Conservation (phyloP, 148 eudicot genomes). For the Rheum nobile region DNA sequence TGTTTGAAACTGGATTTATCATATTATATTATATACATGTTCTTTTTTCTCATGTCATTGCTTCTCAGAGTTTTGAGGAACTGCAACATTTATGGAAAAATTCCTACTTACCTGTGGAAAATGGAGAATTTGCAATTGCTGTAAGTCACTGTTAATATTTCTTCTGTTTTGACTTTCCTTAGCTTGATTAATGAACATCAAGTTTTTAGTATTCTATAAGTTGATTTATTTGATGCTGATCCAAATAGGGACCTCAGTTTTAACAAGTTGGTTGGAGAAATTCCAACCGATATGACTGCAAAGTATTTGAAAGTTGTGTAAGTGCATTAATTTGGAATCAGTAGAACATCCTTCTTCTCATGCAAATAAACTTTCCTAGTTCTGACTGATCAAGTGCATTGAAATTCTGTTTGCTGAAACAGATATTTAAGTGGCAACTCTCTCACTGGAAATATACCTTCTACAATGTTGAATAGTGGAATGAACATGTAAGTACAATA, state of each 20-base stretch:
- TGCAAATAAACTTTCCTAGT: neutral
- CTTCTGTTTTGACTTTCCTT: neutral
- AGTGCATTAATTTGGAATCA: constrained; percentile 10
- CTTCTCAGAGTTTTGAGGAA: constrained; percentile 55
- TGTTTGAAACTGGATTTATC: neutral
- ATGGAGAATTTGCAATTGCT: constrained; percentile 27
- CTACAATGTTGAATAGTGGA: constrained; percentile 49
- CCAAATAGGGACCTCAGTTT: constrained; percentile 57
- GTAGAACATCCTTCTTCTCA: neutral
- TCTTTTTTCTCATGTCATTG: constrained; percentile 6
- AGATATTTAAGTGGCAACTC: constrained; percentile 61
- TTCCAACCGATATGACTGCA: constrained; percentile 32
- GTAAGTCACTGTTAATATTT: constrained; percentile 27
- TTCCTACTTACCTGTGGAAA: constrained; percentile 52
- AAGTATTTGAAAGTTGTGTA: constrained; percentile 45
- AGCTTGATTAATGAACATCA: neutral
- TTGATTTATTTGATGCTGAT: constrained; percentile 1
- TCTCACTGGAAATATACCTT: constrained; percentile 55
- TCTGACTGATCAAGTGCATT: neutral
- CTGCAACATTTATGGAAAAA: constrained; percentile 56
- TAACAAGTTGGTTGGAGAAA: constrained; percentile 47
- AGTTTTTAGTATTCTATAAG: neutral
- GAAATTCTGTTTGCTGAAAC: constrained; percentile 4
- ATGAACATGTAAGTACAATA: constrained; percentile 40
- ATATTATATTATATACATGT: neutral